These are phyloP conservation scores for Hypoxylon cercidicola DNA, from an alignment of 495 filamentous ascomycete genomes.

Conservation along the genomic window DNA sequence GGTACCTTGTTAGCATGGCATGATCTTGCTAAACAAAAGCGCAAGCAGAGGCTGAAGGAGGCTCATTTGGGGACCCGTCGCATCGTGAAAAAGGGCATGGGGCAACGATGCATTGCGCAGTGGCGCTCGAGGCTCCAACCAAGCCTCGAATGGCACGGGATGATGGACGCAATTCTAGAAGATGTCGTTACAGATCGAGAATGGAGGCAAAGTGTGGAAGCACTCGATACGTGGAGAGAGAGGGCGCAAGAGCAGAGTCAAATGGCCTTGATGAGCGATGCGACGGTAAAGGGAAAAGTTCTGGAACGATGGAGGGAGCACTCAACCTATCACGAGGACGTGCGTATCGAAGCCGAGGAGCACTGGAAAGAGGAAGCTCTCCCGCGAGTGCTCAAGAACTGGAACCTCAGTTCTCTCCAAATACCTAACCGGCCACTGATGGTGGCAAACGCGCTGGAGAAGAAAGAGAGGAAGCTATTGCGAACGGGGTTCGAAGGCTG, in stretches of 20 bases:
- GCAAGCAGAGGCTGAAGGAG: slow-evolving; percentile 44
- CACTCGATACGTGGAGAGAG: slow-evolving; percentile 57
- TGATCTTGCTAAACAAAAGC: slow-evolving; percentile 39
- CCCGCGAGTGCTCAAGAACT: slow-evolving; percentile 64
- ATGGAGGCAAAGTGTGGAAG: slow-evolving; percentile 46
- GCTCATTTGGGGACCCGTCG: slow-evolving; percentile 47
- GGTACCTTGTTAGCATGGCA: slow-evolving; percentile 38
- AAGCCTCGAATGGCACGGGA: slow-evolving; percentile 36
- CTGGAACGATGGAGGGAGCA: slow-evolving; percentile 40
- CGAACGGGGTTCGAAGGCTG: slow-evolving; percentile 69
- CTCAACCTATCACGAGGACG: slow-evolving; percentile 28
- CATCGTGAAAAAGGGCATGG: slow-evolving; percentile 47
- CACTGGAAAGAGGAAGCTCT: slow-evolving; percentile 52
- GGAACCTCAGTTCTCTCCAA: slow-evolving; percentile 56
- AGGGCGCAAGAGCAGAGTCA: slow-evolving; percentile 38
- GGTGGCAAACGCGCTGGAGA: slow-evolving; percentile 51
- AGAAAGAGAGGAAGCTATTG: slow-evolving; percentile 61
- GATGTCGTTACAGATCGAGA: slow-evolving; percentile 37
- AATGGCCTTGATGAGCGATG: slow-evolving; percentile 31
- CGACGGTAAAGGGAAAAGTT: slow-evolving; percentile 51
- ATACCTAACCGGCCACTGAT: slow-evolving; percentile 47
- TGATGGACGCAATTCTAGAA: slow-evolving; percentile 32
- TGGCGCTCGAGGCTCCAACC: slow-evolving; percentile 45
- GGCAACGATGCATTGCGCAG: slow-evolving; percentile 41
- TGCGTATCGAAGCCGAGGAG: slow-evolving; percentile 35